A percentile compares a stretch with the other conserved stretches of the same genome.
phyloP scores from a whole-genome alignment of 2,329 filamentous ascomycete genomes.

The Colletotrichum sp. region DNA sequence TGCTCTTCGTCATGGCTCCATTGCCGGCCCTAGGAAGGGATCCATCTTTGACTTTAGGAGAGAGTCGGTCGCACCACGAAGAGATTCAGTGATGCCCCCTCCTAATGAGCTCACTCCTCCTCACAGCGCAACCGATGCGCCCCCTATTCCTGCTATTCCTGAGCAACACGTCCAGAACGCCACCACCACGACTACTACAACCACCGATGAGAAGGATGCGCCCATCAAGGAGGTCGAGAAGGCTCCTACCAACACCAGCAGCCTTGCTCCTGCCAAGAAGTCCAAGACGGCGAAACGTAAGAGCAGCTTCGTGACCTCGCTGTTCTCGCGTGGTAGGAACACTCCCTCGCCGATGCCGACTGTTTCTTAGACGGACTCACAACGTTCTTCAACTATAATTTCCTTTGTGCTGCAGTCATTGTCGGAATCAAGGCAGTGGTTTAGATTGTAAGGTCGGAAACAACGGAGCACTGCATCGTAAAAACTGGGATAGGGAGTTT shows the following conservation, averaged over 20 bases:
- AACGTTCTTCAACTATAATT: background rate
- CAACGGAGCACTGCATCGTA: background rate
- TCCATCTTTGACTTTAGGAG: conserved; percentile 17
- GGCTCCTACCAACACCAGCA: background rate
- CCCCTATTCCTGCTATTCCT: conserved; percentile 8
- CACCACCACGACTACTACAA: background rate
- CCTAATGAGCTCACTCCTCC: conserved; percentile 13
- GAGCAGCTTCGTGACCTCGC: conserved; percentile 12
- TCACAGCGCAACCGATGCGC: conserved; percentile 15
- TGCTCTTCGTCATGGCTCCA: conserved; percentile 13
- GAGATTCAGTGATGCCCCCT: background rate
- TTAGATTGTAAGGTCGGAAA: background rate
- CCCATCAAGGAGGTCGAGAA: conserved; percentile 12
- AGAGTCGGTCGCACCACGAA: background rate
- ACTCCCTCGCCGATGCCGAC: background rate
- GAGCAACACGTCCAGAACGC: background rate
- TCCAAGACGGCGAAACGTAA: conserved; percentile 10
- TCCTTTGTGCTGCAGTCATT: conserved; percentile 4
- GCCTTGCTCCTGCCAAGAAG: background rate
- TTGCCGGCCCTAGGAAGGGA: conserved; percentile 5
- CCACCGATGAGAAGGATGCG: background rate
- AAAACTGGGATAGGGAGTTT: conserved; percentile 3
- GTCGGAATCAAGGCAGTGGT: background rate
- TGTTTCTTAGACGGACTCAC: background rate
- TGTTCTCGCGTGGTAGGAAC: conserved; percentile 11